phyloP scores from a whole-genome alignment of 164 flowering plant species.

The Pachysandra terminalis region DNA sequence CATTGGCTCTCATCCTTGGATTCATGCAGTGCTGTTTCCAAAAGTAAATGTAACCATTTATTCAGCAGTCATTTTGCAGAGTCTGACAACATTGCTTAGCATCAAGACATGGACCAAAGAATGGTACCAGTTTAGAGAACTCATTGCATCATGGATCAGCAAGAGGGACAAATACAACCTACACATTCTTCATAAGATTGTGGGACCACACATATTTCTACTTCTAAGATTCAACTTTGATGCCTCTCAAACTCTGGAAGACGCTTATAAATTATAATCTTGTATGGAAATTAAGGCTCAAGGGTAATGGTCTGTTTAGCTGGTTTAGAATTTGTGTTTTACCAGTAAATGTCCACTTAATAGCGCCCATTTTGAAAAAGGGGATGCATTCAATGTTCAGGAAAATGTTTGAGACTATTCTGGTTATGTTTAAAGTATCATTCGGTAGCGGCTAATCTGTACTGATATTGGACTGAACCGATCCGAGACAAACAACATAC shows the following conservation, averaged over 20 bases:
- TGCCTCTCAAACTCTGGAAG: not conserved
- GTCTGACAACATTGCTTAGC: not conserved
- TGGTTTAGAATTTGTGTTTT: no score
- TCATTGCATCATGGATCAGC: no score
- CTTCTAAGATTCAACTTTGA: not conserved
- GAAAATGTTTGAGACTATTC: no score
- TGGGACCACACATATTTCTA: not conserved
- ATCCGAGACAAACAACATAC: no score
- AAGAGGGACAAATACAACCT: not conserved
- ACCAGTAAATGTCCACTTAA: no score
- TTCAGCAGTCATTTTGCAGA: no score
- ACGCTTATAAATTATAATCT: no score
- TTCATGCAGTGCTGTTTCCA: constrained; percentile 58
- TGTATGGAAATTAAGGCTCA: no score
- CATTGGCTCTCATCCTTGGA: constrained; percentile 67
- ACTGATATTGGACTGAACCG: no score
- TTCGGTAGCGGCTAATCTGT: no score
- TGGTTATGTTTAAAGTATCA: no score
- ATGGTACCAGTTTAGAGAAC: not conserved
- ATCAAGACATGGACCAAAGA: constrained; percentile 1
- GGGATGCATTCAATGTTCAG: not conserved
- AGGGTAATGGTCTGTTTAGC: no score
- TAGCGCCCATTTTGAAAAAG: not conserved
- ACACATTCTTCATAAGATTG: not conserved
- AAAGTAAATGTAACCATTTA: not conserved